phyloP scores from a whole-genome alignment of 1,139 yeast genomes.

The Saccharomyces hybrid region DNA sequence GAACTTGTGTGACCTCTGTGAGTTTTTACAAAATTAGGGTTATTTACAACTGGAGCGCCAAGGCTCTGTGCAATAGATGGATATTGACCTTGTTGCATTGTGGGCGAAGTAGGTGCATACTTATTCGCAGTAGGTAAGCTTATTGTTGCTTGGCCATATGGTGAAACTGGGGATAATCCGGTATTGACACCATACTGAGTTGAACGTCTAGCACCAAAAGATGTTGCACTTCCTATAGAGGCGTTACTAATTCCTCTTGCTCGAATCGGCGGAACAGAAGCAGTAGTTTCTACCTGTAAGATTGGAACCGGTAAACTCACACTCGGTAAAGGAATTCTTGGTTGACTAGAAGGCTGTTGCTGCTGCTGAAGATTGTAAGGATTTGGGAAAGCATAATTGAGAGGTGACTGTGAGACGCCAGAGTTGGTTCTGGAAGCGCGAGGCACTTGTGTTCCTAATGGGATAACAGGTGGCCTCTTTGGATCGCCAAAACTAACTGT shows the following conservation, averaged over 20 bases:
- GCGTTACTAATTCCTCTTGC: conserved; percentile 22
- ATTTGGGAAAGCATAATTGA: conserved; percentile 5
- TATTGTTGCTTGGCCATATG: background rate
- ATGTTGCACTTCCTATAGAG: conserved; percentile 15
- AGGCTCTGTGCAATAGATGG: background rate
- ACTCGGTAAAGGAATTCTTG: conserved; percentile 2
- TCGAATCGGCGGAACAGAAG: conserved; percentile 9
- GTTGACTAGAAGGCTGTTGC: background rate
- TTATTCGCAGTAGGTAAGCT: background rate
- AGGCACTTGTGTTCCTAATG: background rate
- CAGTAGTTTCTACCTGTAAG: conserved; percentile 1
- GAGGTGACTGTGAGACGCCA: background rate
- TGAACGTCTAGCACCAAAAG: conserved; percentile 3
- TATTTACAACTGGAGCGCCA: conserved; percentile 3
- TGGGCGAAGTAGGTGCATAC: conserved; percentile 1
- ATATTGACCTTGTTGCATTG: conserved; percentile 1
- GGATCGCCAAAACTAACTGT: background rate
- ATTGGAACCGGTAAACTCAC: conserved; percentile 3
- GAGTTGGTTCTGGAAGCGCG: background rate
- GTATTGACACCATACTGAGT: background rate
- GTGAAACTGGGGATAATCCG: background rate
- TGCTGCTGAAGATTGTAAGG: background rate
- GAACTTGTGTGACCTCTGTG: conserved; percentile 18
- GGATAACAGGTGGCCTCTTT: background rate
- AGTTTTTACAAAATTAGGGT: background rate